Base-by-base conservation (phyloP, 2,329 filamentous ascomycete genomes). In the Aspergillus tamarii region DNA sequence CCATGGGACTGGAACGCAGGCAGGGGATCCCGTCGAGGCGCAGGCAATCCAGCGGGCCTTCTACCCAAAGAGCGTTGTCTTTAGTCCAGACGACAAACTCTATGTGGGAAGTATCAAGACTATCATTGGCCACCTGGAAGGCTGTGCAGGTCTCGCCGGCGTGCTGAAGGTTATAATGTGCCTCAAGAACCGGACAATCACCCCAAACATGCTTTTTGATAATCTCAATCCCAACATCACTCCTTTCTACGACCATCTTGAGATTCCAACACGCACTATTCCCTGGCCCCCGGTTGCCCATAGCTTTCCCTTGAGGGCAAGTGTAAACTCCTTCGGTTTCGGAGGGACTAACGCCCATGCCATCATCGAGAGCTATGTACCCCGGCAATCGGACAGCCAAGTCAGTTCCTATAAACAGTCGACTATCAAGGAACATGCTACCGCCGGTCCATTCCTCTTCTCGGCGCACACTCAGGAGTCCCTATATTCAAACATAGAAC, bases 281-380 rank as follows among this genome's bases (percentile, higher is more conserved):
- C 34, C 66, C 61, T 78, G 69, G 73, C 70, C 75, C 4, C 4
- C 41, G 3, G 55, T 72, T 1, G 39, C 60, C 60, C 16, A 70
- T 66, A 43, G 76, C 3, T 52, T 46, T 9, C 64, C 60, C 0
- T 70, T 69, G 6, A 68, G 80, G 36, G 81, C 80, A 2, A 80
- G 80, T 43, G 75, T 85, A 0, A 84, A 83, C 61, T 78, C 79
- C 19, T 85, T 84, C 64, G 82, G 77, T 0, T 77, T 75, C 56
- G 77, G 77, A 28, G 77, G 78, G 6, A 73, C 76, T 1, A 80
- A 80, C 61, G 75, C 73, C 0, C 75, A 79, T 61, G 72, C 68
- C 0, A 77, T 84, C 34, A 56, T 84, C 30, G 80, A 84, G 57
- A 58, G 60, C 61, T 62, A 64, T 26, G 16, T 28, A 8, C 26